A percentile compares a stretch with the other conserved stretches of the same genome.
Evolutionary conservation across 768 basidiomycete species (phyloP).

Genomic region (Dacryopinax primogenitus): DNA sequence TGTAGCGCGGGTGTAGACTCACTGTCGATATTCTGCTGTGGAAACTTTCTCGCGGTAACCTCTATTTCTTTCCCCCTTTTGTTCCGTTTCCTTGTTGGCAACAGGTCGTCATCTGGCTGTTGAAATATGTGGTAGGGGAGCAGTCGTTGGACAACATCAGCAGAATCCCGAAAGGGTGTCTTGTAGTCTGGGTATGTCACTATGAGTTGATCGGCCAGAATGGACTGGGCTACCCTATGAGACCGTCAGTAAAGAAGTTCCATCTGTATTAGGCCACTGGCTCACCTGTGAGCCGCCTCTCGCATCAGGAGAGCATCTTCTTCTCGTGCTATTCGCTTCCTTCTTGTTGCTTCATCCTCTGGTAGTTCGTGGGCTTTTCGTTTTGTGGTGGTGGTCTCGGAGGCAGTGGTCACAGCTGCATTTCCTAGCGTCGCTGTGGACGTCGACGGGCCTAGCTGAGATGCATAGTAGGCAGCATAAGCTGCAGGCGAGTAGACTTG

Average conservation of each 20-base stretch:
- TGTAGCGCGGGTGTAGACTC: slow-evolving; percentile 14
- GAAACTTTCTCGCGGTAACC: slow-evolving; percentile 28
- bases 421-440: background rate
- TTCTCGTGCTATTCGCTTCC: slow-evolving; percentile 1
- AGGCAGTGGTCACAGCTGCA: background rate
- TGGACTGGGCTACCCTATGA: slow-evolving; percentile 40
- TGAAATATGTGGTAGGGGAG: slow-evolving; percentile 72
- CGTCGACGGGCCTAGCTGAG: background rate
- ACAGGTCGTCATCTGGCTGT: slow-evolving; percentile 55
- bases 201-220: slow-evolving; percentile 50
- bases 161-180: slow-evolving; percentile 47
- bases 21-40: slow-evolving; percentile 44
- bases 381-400: background rate
- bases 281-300: background rate
- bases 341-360: background rate
- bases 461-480: background rate
- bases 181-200: slow-evolving; percentile 55
- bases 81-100: slow-evolving; percentile 20
- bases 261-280: background rate
- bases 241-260: background rate
- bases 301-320: slow-evolving; percentile 6
- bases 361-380: background rate
- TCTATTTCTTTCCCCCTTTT: slow-evolving; percentile 56
- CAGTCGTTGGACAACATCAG: slow-evolving; percentile 56
- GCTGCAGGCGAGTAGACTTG: background rate